These are phyloP conservation scores for Selenicereus undatus DNA, from an alignment of 148 eudicot genomes.

Conservation along the genomic window DNA sequence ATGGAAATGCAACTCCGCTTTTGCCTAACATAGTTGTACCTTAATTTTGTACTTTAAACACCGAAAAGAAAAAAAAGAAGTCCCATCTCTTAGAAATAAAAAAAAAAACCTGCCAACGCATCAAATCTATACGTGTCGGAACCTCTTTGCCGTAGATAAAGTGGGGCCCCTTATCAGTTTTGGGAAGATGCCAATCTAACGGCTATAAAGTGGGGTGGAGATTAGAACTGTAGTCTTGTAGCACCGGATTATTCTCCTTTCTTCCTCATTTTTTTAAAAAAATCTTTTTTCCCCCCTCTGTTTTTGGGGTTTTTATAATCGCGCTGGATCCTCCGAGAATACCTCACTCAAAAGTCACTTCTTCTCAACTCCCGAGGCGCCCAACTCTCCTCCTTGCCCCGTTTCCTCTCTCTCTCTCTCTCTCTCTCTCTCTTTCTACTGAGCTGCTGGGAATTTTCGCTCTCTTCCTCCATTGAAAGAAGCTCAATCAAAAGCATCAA, in stretches of 20 bases:
- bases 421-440: not conserved
- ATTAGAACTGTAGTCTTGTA: not conserved
- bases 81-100: not conserved
- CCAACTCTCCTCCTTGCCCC: too few relatives aligned
- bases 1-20: not conserved
- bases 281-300: not conserved
- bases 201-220: not conserved
- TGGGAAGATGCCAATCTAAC: constrained; percentile 18
- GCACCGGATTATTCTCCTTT: not conserved
- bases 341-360: constrained; percentile 57
- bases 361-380: constrained; percentile 45
- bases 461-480: constrained; percentile 8
- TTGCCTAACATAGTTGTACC: constrained; percentile 22
- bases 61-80: not conserved
- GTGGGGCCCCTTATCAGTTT: not conserved
- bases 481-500: not conserved
- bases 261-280: not conserved
- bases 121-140: constrained; percentile 24
- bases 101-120: constrained; percentile 9
- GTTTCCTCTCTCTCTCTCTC: not conserved
- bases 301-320: not conserved
- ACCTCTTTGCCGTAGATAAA: constrained; percentile 3
- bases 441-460: constrained; percentile 1
- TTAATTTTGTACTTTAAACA: constrained; percentile 9
- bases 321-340: constrained; percentile 46